Conservation (phyloP, 2,329 filamentous ascomycete genomes). For the Fusarium decemcellulare region DNA sequence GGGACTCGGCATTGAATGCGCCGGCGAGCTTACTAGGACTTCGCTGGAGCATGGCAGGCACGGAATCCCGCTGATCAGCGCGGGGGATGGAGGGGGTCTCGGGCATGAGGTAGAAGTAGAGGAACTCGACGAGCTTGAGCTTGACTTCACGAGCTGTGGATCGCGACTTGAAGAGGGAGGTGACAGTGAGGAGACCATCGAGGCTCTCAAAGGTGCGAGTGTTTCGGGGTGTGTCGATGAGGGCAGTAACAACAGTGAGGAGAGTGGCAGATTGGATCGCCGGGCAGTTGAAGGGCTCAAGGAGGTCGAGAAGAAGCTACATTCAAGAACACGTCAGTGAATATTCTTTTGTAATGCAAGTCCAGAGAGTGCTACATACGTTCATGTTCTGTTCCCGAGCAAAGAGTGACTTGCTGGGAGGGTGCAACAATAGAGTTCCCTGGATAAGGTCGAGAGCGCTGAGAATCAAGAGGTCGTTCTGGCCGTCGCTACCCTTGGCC, state of each 20-base stretch:
- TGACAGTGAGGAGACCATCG: slow-evolving; percentile 92
- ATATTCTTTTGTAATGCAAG: background rate
- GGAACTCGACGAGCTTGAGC: slow-evolving; percentile 94
- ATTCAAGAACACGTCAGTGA: slow-evolving; percentile 25
- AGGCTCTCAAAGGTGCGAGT: slow-evolving; percentile 93
- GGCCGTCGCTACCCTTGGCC: slow-evolving; percentile 84
- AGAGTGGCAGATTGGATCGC: slow-evolving; percentile 93
- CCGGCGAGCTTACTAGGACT: slow-evolving; percentile 78
- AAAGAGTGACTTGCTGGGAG: slow-evolving; percentile 89
- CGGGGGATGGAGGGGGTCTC: slow-evolving; percentile 76
- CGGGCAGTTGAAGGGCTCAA: slow-evolving; percentile 92
- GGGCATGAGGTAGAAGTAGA: slow-evolving; percentile 99
- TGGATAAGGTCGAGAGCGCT: slow-evolving; percentile 91
- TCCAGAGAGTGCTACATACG: slow-evolving; percentile 60
- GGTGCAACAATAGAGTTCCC: slow-evolving; percentile 89
- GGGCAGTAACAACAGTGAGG: slow-evolving; percentile 88
- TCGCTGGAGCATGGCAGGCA: slow-evolving; percentile 71
- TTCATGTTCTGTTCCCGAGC: slow-evolving; percentile 96
- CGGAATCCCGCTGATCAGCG: slow-evolving; percentile 60
- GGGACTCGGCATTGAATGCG: slow-evolving; percentile 62
- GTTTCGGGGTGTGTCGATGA: slow-evolving; percentile 89
- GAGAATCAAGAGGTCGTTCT: slow-evolving; percentile 90
- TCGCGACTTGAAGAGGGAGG: slow-evolving; percentile 91
- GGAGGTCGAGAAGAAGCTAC: slow-evolving; percentile 89
- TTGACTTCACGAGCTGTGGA: slow-evolving; percentile 91